Percentiles rank a stretch among this genome's conserved stretches.
Evolutionary conservation across 2,329 filamentous ascomycete genomes (phyloP).

Genomic region (Penicillium sclerotiorum): DNA sequence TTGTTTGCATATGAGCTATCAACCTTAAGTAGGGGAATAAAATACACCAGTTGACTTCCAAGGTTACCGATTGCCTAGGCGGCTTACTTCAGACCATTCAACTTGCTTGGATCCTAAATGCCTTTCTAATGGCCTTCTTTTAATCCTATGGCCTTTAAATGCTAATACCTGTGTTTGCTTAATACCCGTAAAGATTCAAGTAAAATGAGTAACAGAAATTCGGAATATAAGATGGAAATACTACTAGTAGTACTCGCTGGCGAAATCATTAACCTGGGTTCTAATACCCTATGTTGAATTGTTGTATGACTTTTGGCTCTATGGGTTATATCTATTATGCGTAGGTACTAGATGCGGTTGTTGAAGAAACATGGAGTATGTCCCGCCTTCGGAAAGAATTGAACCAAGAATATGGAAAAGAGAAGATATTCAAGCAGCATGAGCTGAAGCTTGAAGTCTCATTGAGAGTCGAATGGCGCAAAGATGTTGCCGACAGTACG

Average conservation of each 20-base stretch:
- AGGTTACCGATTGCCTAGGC: no score
- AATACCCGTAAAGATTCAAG: no score
- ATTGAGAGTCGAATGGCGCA: constrained; percentile 22
- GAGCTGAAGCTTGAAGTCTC: background rate
- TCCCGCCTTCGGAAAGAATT: constrained; percentile 18
- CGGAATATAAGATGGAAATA: no score
- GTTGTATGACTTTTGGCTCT: constrained; percentile 12
- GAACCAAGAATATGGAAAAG: constrained; percentile 7
- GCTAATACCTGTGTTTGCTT: no score
- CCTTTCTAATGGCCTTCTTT: no score
- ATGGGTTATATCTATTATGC: background rate
- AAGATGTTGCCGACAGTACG: constrained; percentile 49
- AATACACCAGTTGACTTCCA: no score
- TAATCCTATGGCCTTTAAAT: no score
- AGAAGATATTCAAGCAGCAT: background rate
- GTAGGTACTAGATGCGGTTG: constrained; percentile 22
- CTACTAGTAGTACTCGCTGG: no score
- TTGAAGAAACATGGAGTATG: constrained; percentile 27
- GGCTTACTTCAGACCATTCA: no score
- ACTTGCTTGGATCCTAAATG: no score
- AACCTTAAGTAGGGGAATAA: no score
- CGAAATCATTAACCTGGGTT: no score
- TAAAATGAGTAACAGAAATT: background rate
- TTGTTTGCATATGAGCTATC: constrained; percentile 34
- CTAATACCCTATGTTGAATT: constrained; percentile 38